Conservation (phyloP, 2,329 filamentous ascomycete genomes). For the Lecanicillium sp. region DNA sequence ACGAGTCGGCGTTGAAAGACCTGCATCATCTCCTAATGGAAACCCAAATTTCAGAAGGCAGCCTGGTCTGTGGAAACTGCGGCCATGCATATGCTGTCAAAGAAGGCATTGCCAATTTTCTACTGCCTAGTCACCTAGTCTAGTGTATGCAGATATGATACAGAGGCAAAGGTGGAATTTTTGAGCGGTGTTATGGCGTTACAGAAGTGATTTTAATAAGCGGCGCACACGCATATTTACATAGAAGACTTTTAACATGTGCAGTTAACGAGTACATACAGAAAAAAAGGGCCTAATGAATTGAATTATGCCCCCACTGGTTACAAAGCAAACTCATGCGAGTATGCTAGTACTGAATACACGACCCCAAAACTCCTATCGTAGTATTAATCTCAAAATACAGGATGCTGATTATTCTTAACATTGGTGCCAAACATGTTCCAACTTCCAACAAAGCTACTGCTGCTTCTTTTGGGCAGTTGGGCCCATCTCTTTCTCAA, state of each 20-base stretch:
- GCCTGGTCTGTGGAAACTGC: conserved; percentile 83
- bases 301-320: too few relatives aligned
- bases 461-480: conserved; percentile 70
- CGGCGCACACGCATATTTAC: too few relatives aligned
- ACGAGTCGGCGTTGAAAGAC: conserved; percentile 66
- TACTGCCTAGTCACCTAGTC: conserved; percentile 87
- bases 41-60: conserved; percentile 83
- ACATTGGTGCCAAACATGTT: neutral
- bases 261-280: too few relatives aligned
- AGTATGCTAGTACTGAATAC: too few relatives aligned
- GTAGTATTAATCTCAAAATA: neutral
- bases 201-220: too few relatives aligned
- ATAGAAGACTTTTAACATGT: too few relatives aligned
- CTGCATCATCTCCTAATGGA: conserved; percentile 77
- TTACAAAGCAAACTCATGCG: neutral
- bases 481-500: conserved; percentile 94
- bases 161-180: neutral
- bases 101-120: conserved; percentile 93
- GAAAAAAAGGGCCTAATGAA: too few relatives aligned
- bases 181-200: too few relatives aligned
- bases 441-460: too few relatives aligned
- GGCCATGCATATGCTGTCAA: conserved; percentile 91
- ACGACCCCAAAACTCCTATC: neutral
- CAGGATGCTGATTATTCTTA: neutral
- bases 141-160: conserved; percentile 19